Evolutionary conservation across 495 filamentous ascomycete species (phyloP), one percentile per base, ranked within the genome.

Genomic region (Penicillium paradoxum): DNA sequence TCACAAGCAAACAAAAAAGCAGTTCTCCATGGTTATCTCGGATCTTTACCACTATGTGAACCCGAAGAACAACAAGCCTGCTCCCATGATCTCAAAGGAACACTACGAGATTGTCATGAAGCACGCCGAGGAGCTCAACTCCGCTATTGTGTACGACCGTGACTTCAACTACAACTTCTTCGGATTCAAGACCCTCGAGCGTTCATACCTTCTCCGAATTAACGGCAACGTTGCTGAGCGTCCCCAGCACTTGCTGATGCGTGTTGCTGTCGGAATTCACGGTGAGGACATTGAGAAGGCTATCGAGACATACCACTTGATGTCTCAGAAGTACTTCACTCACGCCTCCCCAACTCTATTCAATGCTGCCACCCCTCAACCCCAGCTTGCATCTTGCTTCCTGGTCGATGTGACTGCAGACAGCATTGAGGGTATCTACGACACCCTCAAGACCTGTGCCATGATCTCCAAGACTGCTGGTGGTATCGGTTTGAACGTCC

Each of bases 121-220:
- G 69, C 89, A 98, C 70, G 89, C 87, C 49, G 92, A 95, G 19
- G 93, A 97, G 66, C 80, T 98, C 33, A 96, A 98, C 79, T 97
- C 93, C 14, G 92, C 93, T 57, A 97, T 98, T 63, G 93, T 98
- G 57, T 98, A 97, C 59, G 93, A 98, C 73, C 85, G 93, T 51
- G 93, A 98, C 67, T 98, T 98, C 81, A 97, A 97, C 79, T 98
- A 98, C 77, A 95, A 98, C 77, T 98, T 90, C 77, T 98, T 98
- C 53, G 93, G 93, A 51, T 98, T 98, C 85, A 98, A 98, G 83
- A 98, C 93, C 2, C 79, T 98, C 36, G 93, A 98, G 79, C 86
- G 93, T 45, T 97, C 93, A 66, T 98, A 98, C 64, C 85, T 98
- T 21, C 83, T 98, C 29, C 88, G 91, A 50, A 85, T 96, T 51